Evolutionary conservation across 345 rosid genomes (phyloP).

Genomic region (Hypericum androsaemum): DNA sequence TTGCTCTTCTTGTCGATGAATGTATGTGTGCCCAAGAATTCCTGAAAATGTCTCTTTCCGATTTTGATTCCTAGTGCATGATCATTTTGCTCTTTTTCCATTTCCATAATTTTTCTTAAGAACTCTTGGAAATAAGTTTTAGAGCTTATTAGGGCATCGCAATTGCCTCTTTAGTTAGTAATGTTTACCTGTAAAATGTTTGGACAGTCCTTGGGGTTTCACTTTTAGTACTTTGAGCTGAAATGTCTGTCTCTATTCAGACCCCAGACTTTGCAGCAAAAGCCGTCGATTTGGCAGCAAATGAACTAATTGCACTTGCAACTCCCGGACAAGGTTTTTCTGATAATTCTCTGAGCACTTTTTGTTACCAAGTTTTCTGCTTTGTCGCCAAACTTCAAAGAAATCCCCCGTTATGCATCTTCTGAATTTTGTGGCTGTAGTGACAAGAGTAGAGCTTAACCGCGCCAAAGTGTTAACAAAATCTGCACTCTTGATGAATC

Average conservation of each 20-base stretch:
- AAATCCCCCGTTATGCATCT: not conserved
- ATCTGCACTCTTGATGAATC: constrained; percentile 74
- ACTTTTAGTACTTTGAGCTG: not conserved
- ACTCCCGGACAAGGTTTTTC: constrained; percentile 48
- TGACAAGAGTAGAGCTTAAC: constrained; percentile 51
- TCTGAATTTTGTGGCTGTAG: constrained; percentile 26
- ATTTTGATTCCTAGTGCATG: too few relatives aligned
- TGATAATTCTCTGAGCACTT: not conserved
- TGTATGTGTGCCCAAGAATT: too few relatives aligned
- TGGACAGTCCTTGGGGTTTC: not conserved
- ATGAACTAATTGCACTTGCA: constrained; percentile 61
- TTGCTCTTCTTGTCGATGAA: not conserved
- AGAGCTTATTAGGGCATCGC: too few relatives aligned
- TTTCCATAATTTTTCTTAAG: too few relatives aligned
- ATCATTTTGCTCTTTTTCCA: too few relatives aligned
- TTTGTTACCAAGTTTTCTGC: not conserved
- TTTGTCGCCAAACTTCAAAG: not conserved
- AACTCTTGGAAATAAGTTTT: too few relatives aligned
- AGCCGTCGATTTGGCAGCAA: constrained; percentile 57
- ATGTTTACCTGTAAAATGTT: too few relatives aligned
- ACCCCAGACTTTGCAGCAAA: constrained; percentile 49
- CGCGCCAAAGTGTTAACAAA: constrained; percentile 75
- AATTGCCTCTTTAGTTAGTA: too few relatives aligned
- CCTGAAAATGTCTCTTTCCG: too few relatives aligned
- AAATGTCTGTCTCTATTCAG: constrained; percentile 31